These are phyloP conservation scores for Helicocarpus griseus DNA, from an alignment of 2,329 filamentous ascomycete genomes.

Conservation along the genomic window DNA sequence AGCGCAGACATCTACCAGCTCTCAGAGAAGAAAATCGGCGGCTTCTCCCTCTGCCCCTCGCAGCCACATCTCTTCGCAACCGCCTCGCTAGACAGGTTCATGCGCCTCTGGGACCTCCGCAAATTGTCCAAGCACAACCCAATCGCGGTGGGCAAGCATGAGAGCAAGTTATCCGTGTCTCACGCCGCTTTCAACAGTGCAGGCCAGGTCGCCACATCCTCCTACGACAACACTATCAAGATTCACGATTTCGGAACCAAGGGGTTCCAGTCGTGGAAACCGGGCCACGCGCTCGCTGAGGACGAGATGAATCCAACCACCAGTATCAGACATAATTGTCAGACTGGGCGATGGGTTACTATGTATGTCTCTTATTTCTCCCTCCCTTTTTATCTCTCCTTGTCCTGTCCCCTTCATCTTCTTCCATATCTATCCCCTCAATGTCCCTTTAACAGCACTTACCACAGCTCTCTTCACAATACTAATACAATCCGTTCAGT, in stretches of 20 bases:
- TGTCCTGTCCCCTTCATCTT: neutral
- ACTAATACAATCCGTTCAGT: slow-evolving; percentile 24
- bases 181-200: slow-evolving; percentile 82
- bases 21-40: slow-evolving; percentile 89
- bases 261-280: slow-evolving; percentile 49
- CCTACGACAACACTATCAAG: slow-evolving; percentile 92
- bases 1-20: slow-evolving; percentile 62
- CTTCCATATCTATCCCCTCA: neutral
- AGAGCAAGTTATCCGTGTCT: slow-evolving; percentile 74
- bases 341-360: slow-evolving; percentile 89
- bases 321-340: slow-evolving; percentile 78
- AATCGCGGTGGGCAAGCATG: slow-evolving; percentile 67
- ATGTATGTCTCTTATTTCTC: slow-evolving; percentile 44
- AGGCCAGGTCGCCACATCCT: slow-evolving; percentile 81
- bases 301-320: slow-evolving; percentile 59
- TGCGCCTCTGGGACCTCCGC: slow-evolving; percentile 88
- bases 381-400: neutral
- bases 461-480: neutral
- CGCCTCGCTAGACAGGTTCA: slow-evolving; percentile 75
- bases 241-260: slow-evolving; percentile 65
- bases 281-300: slow-evolving; percentile 48
- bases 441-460: neutral
- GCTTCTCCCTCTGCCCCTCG: slow-evolving; percentile 73
- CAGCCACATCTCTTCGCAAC: slow-evolving; percentile 78
- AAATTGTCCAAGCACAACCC: slow-evolving; percentile 59